Evolutionary conservation across 331 rosid species (phyloP).

Genomic region (Dryas integrifolia): DNA sequence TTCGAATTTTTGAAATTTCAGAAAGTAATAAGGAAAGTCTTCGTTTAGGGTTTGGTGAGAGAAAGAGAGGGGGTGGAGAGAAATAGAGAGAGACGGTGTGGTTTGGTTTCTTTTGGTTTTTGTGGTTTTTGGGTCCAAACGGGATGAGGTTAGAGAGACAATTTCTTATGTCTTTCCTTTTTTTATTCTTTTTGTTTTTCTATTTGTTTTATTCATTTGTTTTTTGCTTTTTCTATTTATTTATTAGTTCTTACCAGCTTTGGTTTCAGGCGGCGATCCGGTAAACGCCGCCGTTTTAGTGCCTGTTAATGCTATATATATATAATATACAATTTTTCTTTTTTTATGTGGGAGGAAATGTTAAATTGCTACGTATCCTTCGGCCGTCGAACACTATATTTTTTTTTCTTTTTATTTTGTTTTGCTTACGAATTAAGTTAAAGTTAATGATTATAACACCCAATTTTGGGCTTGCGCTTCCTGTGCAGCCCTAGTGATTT

Average conservation of each 20-base stretch:
- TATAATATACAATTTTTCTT: too few relatives aligned
- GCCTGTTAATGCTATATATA: not conserved
- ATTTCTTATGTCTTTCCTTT: not conserved
- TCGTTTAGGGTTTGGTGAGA: conserved; percentile 59
- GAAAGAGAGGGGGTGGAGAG: not conserved
- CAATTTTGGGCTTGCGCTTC: too few relatives aligned
- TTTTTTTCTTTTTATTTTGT: too few relatives aligned
- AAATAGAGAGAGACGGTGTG: not conserved
- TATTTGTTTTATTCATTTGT: not conserved
- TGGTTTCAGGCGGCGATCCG: not conserved
- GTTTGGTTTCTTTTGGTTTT: conserved; percentile 15
- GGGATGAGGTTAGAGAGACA: conserved; percentile 36
- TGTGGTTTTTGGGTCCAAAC: conserved; percentile 22
- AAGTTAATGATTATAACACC: too few relatives aligned
- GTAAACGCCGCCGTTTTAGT: not conserved
- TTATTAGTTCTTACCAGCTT: not conserved
- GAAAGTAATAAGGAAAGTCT: conserved; percentile 21
- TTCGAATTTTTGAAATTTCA: conserved; percentile 27
- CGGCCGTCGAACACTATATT: too few relatives aligned
- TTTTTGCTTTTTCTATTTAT: conserved; percentile 1
- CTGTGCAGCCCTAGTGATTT: too few relatives aligned
- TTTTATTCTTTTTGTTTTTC: not conserved
- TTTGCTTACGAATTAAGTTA: too few relatives aligned
- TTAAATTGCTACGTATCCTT: too few relatives aligned
- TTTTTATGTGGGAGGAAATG: too few relatives aligned